phyloP scores from a whole-genome alignment of 345 rosid genomes.

The Populus pruinosa region DNA sequence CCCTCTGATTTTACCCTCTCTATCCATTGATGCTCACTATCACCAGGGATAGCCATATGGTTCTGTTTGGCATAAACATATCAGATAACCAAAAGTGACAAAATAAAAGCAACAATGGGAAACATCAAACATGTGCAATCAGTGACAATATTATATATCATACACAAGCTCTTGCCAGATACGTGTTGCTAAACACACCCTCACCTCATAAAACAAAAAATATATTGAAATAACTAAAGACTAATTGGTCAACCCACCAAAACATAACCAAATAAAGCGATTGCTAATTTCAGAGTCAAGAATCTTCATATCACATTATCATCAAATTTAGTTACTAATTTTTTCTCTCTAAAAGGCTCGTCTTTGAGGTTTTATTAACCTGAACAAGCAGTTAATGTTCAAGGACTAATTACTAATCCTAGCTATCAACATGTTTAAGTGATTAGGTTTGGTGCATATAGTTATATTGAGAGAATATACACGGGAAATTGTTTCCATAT shows the following conservation, averaged over 20 bases:
- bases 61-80: slow-evolving; percentile 15
- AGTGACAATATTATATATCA: neutral
- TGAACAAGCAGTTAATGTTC: neutral
- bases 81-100: slow-evolving; percentile 1
- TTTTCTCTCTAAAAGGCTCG: neutral
- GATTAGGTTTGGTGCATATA: neutral
- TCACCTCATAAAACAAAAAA: neutral
- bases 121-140: neutral
- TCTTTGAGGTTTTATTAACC: neutral
- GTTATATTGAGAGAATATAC: neutral
- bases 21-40: slow-evolving; percentile 60
- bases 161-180: neutral
- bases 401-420: neutral
- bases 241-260: neutral
- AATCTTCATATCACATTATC: neutral
- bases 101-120: neutral
- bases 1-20: slow-evolving; percentile 70
- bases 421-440: neutral
- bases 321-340: neutral
- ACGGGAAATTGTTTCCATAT: neutral
- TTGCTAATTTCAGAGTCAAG: neutral
- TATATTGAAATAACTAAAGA: neutral
- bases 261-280: neutral
- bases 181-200: neutral
- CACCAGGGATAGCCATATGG: slow-evolving; percentile 43